Conservation (phyloP, 495 filamentous ascomycete genomes). For the Daldinia bambusicola region DNA sequence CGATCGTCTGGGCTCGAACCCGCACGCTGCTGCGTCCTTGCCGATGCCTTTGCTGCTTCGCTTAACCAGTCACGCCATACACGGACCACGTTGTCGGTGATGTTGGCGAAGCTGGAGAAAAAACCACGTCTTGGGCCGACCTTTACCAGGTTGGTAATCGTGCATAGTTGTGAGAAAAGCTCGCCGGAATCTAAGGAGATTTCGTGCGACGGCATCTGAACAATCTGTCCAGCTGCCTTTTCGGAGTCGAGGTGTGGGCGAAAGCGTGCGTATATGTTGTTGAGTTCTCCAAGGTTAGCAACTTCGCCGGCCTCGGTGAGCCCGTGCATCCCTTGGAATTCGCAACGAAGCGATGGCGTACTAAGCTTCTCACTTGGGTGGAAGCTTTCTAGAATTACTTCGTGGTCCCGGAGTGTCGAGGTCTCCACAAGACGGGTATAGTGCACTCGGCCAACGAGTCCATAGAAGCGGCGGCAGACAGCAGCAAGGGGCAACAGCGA, state of each 20-base stretch:
- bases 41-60: constrained; percentile 50
- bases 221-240: constrained; percentile 31
- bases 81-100: constrained; percentile 71
- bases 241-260: constrained; percentile 59
- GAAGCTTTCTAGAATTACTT: constrained; percentile 80
- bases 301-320: constrained; percentile 57
- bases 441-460: constrained; percentile 72
- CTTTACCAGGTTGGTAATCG: constrained; percentile 74
- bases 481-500: constrained; percentile 68
- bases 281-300: constrained; percentile 47
- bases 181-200: constrained; percentile 73
- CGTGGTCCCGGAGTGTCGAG: constrained; percentile 66
- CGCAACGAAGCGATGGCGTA: constrained; percentile 74
- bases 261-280: constrained; percentile 64
- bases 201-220: constrained; percentile 62
- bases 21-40: constrained; percentile 32
- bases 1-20: constrained; percentile 33
- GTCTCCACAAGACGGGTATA: constrained; percentile 70
- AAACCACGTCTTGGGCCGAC: constrained; percentile 66
- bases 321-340: constrained; percentile 68
- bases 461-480: constrained; percentile 74
- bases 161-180: constrained; percentile 76
- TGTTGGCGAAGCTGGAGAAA: constrained; percentile 68
- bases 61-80: constrained; percentile 72
- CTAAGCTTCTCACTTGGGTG: constrained; percentile 75